Evolutionary conservation across 2,329 filamentous ascomycete genomes (phyloP), one percentile per base, ranked within the genome.

Genomic region (Metarhizium anisopliae): DNA sequence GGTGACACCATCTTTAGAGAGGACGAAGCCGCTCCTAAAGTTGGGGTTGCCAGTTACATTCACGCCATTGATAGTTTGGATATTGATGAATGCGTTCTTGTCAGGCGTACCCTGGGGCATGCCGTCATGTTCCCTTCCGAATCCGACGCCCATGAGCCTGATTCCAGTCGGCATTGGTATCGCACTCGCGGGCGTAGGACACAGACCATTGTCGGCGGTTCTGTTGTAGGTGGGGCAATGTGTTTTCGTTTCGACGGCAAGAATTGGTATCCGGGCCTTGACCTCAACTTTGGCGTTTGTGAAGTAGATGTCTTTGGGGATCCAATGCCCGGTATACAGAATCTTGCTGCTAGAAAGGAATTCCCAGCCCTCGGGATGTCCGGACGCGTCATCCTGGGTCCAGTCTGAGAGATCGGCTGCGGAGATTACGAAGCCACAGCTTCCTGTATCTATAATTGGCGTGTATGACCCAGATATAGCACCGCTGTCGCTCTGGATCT

Each of bases 261-360:
- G 53, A 29, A 54, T 30, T 32, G 53, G 53, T n/a, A 54, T 25
- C 7, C 53, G 35, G n/a, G 53, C 53, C 47, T 30, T 29, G 35
- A 50, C 30, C 18, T 50, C 53, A 7, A 30, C 45, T 4, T 42
- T n/a, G n/a, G 53, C 45, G 20, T 50, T 30, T 14, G 53, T 36
- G 14, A 54, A 54, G 47, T 14, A 50, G 14, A 54, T 32, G 18
- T 54, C 35, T 18, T 16, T 40, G 13, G 45, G 45, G 5, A 54
- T 47, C 53, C 53, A 54, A 32, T 50, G 53, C 6, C 53, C 53
- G 5, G 53, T 18, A 45, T 54, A 54, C n/a, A 54, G 53, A 16
- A 54, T 54, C 25, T 54, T 54, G 45, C 53, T 54, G 53, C 53
- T 54, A n/a, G 53, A 54, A 6, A 54, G 53, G 13, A 54, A 54